Conservation (phyloP, 2,329 filamentous ascomycete genomes). For the Pseudogymnoascus sp. region DNA sequence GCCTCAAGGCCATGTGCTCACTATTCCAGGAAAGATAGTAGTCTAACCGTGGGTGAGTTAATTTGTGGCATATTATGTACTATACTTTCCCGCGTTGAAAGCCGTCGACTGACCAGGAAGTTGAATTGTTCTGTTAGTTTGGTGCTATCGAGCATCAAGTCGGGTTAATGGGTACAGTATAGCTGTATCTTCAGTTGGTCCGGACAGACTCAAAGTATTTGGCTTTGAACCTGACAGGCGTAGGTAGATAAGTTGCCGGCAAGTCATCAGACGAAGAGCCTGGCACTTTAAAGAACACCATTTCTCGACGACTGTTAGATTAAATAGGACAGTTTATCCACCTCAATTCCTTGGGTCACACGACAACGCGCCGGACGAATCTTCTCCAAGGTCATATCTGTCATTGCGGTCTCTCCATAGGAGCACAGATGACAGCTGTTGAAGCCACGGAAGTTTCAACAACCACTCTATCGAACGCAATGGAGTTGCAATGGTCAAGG, state of each 20-base stretch:
- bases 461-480: neutral
- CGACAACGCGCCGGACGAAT: neutral
- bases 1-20: neutral
- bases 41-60: neutral
- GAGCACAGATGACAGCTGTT: neutral
- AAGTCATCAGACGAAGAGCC: neutral
- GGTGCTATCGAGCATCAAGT: neutral
- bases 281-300: neutral
- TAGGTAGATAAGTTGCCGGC: neutral
- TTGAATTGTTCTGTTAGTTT: neutral
- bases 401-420: neutral
- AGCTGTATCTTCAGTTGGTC: neutral
- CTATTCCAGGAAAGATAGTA: neutral
- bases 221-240: neutral
- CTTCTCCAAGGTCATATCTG: neutral
- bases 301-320: neutral
- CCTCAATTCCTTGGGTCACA: neutral
- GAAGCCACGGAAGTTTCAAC: no score
- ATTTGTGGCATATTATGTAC: neutral
- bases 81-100: neutral
- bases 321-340: neutral
- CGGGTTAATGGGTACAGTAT: neutral
- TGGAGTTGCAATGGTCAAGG: neutral
- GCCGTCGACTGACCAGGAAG: neutral
- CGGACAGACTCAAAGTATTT: neutral